Evolutionary conservation across 2,329 filamentous ascomycete species (phyloP).

Genomic region (Colletotrichum gigasporum): DNA sequence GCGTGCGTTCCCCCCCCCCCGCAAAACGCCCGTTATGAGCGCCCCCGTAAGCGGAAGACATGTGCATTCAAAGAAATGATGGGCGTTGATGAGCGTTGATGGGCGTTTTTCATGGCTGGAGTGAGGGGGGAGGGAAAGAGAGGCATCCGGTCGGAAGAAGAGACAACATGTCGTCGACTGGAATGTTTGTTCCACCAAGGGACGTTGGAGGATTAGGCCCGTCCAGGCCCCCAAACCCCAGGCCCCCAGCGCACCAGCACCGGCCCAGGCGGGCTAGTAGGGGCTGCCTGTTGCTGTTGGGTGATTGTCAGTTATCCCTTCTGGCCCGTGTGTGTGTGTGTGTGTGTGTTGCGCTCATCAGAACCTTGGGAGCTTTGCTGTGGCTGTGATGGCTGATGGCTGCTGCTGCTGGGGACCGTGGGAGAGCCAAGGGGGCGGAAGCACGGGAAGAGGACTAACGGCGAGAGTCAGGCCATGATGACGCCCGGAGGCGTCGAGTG

Average conservation of each 20-base stretch:
- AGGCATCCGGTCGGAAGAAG: conserved; percentile 4
- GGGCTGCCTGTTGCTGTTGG: neutral
- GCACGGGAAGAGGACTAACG: conserved; percentile 5
- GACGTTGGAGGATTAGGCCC: conserved; percentile 6
- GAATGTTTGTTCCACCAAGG: conserved; percentile 24
- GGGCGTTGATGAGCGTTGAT: too few species aligned
- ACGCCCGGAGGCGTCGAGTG: conserved; percentile 25
- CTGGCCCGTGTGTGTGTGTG: neutral
- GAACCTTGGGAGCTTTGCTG: neutral
- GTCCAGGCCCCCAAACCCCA: too few species aligned
- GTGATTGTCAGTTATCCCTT: too few species aligned
- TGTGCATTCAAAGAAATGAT: neutral
- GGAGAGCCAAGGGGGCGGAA: neutral
- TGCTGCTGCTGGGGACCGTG: neutral
- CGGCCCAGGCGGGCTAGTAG: too few species aligned
- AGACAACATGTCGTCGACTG: conserved; percentile 22
- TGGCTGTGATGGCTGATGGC: conserved; percentile 17
- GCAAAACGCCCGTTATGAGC: neutral
- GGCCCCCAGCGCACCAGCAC: too few species aligned
- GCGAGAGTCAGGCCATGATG: conserved; percentile 29
- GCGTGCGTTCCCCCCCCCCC: neutral
- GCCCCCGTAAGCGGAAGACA: neutral
- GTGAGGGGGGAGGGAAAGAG: neutral
- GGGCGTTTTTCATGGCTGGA: neutral
- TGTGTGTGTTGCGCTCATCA: neutral